Percentiles rank a stretch among this genome's conserved stretches.
phyloP scores from a whole-genome alignment of 2,329 filamentous ascomycete species.

The Sporothrix pallida region DNA sequence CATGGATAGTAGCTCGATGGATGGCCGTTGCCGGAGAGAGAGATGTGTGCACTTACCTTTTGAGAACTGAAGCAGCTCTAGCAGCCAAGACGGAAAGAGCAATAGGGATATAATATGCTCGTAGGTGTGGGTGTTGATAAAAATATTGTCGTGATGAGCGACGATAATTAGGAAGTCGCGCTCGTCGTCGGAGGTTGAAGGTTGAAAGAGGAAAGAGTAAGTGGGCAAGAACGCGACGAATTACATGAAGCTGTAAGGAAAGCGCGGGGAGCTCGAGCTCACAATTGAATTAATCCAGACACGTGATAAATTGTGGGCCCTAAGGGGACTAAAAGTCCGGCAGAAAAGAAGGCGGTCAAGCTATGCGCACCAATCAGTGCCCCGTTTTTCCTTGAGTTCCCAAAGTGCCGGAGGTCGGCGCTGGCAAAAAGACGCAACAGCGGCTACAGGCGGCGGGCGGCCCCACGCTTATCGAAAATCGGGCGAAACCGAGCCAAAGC shows the following conservation, averaged over 20 bases:
- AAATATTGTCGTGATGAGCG: too few relatives aligned
- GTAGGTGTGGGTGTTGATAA: too few relatives aligned
- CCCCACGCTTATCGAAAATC: constrained; percentile 17
- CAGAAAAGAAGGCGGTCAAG: neutral
- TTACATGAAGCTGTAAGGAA: neutral
- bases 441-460: constrained; percentile 3
- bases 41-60: too few relatives aligned
- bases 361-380: constrained; percentile 9
- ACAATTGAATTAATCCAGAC: neutral
- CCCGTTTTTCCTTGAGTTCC: neutral
- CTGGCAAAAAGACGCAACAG: neutral
- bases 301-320: constrained; percentile 16
- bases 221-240: too few relatives aligned
- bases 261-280: constrained; percentile 3
- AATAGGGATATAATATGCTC: too few relatives aligned
- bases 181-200: too few relatives aligned
- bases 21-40: too few relatives aligned
- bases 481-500: neutral
- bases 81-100: too few relatives aligned
- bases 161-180: too few relatives aligned
- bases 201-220: too few relatives aligned
- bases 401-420: neutral
- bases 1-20: neutral
- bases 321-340: neutral
- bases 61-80: too few relatives aligned